Conservation (phyloP, 805 yeast species). For the Helenozyma rhizophorensis region DNA sequence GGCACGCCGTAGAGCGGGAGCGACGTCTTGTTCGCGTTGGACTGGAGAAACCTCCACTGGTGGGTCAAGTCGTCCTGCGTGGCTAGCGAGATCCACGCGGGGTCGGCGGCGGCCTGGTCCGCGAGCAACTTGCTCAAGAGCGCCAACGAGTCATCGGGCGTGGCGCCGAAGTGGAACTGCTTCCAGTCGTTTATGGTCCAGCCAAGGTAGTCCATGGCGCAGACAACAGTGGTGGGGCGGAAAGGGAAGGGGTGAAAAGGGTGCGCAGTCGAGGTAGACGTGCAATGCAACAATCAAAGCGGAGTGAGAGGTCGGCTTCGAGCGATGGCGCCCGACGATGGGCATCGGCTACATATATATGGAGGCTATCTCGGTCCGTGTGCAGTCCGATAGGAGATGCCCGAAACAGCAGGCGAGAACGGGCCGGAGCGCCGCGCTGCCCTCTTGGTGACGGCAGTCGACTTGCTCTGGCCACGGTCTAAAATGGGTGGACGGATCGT, state of each 20-base stretch:
- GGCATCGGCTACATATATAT: not conserved
- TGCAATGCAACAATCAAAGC: too few relatives aligned
- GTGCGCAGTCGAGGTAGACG: too few relatives aligned
- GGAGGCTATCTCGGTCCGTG: too few relatives aligned
- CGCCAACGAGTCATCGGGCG: conserved; percentile 57
- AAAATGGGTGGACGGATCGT: too few relatives aligned
- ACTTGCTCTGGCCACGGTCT: too few relatives aligned
- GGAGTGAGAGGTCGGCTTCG: too few relatives aligned
- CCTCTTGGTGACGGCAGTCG: too few relatives aligned
- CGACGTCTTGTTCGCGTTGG: conserved; percentile 47
- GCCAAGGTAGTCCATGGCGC: conserved; percentile 40
- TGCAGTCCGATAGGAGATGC: too few relatives aligned
- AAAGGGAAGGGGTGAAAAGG: too few relatives aligned
- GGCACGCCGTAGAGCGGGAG: conserved; percentile 91
- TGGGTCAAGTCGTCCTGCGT: conserved; percentile 55
- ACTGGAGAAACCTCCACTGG: conserved; percentile 76
- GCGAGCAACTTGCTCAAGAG: conserved; percentile 42
- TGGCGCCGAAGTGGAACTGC: conserved; percentile 56
- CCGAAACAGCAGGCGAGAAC: conserved; percentile 6
- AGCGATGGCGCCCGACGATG: too few relatives aligned
- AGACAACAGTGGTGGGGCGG: too few relatives aligned
- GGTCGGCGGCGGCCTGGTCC: conserved; percentile 59
- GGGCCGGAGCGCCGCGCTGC: too few relatives aligned
- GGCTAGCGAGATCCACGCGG: conserved; percentile 90
- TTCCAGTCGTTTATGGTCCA: conserved; percentile 85